These are phyloP conservation scores for Didymella pomorum DNA, from an alignment of 2,329 filamentous ascomycete genomes.

Conservation along the genomic window DNA sequence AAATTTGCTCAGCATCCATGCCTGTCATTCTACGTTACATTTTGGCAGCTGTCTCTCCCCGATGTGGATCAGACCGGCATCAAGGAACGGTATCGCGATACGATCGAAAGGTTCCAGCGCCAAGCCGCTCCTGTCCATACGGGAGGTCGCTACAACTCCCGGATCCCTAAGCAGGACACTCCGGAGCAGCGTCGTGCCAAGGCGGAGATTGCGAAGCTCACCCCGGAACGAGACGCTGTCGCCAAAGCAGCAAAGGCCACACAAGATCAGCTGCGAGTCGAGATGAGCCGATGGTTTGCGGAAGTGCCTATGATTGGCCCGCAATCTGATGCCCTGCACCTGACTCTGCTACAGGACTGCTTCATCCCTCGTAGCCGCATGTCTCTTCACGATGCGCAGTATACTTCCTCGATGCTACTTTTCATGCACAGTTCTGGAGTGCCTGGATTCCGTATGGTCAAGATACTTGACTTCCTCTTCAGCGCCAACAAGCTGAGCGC, in stretches of 20 bases:
- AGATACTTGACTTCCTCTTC: slow-evolving; percentile 84
- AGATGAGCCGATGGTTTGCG: slow-evolving; percentile 81
- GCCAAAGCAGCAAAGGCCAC: slow-evolving; percentile 59
- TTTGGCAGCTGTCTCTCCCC: slow-evolving; percentile 88
- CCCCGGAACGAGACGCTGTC: slow-evolving; percentile 62
- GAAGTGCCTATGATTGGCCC: slow-evolving; percentile 65
- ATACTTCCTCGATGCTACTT: slow-evolving; percentile 84
- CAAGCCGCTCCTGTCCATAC: slow-evolving; percentile 60
- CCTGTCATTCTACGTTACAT: slow-evolving; percentile 84
- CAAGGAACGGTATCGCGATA: slow-evolving; percentile 78
- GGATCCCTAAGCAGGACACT: slow-evolving; percentile 59
- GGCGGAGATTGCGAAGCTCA: slow-evolving; percentile 71
- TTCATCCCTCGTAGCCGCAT: slow-evolving; percentile 87
- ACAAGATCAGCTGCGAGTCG: slow-evolving; percentile 70
- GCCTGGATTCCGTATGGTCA: slow-evolving; percentile 85
- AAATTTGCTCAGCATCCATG: slow-evolving; percentile 75
- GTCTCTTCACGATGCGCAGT: slow-evolving; percentile 87
- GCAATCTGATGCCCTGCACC: slow-evolving; percentile 69
- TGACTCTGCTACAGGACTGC: slow-evolving; percentile 85
- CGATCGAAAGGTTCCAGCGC: slow-evolving; percentile 61
- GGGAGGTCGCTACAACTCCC: slow-evolving; percentile 63
- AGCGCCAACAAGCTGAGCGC: slow-evolving; percentile 79
- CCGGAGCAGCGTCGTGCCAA: slow-evolving; percentile 73
- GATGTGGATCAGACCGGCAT: slow-evolving; percentile 71
- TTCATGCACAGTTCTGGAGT: slow-evolving; percentile 85